Evolutionary conservation across 495 filamentous ascomycete genomes (phyloP), one percentile per base, ranked within the genome.

Genomic region (Daldinia loculata): DNA sequence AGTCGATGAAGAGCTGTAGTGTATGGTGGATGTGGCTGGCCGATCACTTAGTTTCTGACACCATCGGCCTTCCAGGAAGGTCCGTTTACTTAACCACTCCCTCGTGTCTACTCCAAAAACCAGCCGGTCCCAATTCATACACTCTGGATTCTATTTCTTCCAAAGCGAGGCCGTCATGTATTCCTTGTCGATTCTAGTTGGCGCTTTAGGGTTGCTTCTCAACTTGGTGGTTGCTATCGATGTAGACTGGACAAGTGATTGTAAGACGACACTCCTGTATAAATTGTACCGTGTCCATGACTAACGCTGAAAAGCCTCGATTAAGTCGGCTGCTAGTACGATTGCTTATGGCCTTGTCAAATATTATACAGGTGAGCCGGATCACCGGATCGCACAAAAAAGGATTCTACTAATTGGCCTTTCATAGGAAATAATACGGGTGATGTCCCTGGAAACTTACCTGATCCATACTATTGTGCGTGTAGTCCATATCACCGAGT

Each of bases 391-490:
- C 15, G 3, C 19, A 36, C 9, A 29, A 36, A 6, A 6, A 50
- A 39, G n/a, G 8, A 19, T 29, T 17, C 1, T 58, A 41, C 3
- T 34, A 43, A 62, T 38, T 63, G 34, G 45, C n/a, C 0, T 19
- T 17, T 43, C 38, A 32, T 84, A 22, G 90, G 89, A 22, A 86
- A 92, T 70, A 75, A 87, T 55, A 86, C 88, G 0, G 90, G 90
- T 39, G 81, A 83, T 27, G 74, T 68, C 14, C 79, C 82, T 11
- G 82, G 82, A 11, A 77, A 82, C 9, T 70, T 83, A 1, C 81
- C 81, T 7, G 56, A 72, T 39, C 82, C 81, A 27, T 84, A 84
- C 43, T 84, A 83, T 63, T 83, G 81, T 83, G 48, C 61, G 80
- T 68, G 63, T 17, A 41, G 57, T 26, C 9, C 6, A 29, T 0